Base-by-base conservation (phyloP, 1,139 yeast genomes). In the Pneumocystis carinii region DNA sequence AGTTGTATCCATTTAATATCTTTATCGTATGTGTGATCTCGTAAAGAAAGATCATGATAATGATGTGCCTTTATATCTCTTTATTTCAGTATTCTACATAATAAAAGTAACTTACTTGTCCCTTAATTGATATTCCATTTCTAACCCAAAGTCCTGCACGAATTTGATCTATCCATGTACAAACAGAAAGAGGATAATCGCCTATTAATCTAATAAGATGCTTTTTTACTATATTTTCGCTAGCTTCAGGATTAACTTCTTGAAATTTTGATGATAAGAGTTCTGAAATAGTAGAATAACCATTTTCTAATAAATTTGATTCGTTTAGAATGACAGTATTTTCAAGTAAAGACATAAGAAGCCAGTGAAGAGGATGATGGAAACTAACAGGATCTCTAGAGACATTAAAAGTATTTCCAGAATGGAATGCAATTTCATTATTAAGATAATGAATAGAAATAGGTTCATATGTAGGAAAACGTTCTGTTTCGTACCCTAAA, bases 101-200 rank as follows among this genome's bases (percentile, higher is more conserved):
- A 39, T 19, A 57, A 24, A 19, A 24, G 29, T 8, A 24, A 48
- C 55, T 37, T 57, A 57, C 59, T 71, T 92, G 97, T 41, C 85
- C 84, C 62, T 87, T 79, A 14, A 89, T 83, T 59, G 92, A 85
- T 66, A 83, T 80, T 0, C 90, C 90, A 71, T 92, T 92, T 72
- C 97, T 81, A 2, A 92, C 88, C 97, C 97, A 92, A 66, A 86
- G 81, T 0, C 96, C 95, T 1, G 82, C 79, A 60, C 83, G 82
- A 17, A 90, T 83, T 71, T 92, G 97, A 0, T 90, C 78, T 7
- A 85, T 78, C 27, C 87, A 75, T 0, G 87, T 95, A 39, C 88
- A 72, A 0, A 92, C 86, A 65, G 95, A 78, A 29, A 92, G 74
- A 0, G 97, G 86, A 67, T 86, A 86, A 57, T 57, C 59, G 42